Percentiles rank a stretch among this genome's conserved stretches.
Evolutionary conservation across 495 filamentous ascomycete species (phyloP).

Genomic region (Podospora sp.): DNA sequence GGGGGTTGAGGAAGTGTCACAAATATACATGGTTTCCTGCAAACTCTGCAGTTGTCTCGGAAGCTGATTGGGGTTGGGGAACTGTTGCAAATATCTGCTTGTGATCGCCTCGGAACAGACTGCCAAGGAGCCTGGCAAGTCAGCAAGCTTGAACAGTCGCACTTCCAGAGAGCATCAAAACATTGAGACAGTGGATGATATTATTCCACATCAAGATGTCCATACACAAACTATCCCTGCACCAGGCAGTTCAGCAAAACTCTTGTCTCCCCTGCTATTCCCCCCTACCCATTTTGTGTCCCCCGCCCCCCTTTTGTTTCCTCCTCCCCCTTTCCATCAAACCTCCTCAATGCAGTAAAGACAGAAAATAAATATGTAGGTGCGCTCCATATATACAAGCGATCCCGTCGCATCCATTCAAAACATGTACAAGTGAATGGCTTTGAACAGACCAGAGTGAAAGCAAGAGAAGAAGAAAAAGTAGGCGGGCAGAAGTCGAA

Average conservation of each 20-base stretch:
- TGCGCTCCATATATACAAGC: background rate
- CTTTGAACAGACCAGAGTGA: slow-evolving; percentile 1
- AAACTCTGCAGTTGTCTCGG: background rate
- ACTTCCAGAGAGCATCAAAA: background rate
- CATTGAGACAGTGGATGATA: background rate
- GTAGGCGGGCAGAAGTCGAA: slow-evolving; percentile 12
- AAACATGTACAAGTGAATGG: slow-evolving; percentile 10
- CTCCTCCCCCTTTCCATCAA: background rate
- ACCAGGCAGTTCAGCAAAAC: slow-evolving; percentile 3
- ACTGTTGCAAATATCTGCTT: no score
- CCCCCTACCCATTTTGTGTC: background rate
- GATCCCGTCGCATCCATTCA: slow-evolving; percentile 10
- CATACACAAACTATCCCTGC: background rate
- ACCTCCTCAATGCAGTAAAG: background rate
- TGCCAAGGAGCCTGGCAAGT: background rate
- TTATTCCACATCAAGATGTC: background rate
- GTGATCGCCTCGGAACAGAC: no score
- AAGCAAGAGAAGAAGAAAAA: background rate
- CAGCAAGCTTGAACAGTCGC: background rate
- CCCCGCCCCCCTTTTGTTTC: background rate
- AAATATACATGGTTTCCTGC: background rate
- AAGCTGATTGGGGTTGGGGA: background rate
- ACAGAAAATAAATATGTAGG: slow-evolving; percentile 3
- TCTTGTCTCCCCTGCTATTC: background rate
- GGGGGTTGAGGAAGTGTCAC: no score